phyloP scores from a whole-genome alignment of 2,329 filamentous ascomycete species.

The Arthrobotrys iridis region DNA sequence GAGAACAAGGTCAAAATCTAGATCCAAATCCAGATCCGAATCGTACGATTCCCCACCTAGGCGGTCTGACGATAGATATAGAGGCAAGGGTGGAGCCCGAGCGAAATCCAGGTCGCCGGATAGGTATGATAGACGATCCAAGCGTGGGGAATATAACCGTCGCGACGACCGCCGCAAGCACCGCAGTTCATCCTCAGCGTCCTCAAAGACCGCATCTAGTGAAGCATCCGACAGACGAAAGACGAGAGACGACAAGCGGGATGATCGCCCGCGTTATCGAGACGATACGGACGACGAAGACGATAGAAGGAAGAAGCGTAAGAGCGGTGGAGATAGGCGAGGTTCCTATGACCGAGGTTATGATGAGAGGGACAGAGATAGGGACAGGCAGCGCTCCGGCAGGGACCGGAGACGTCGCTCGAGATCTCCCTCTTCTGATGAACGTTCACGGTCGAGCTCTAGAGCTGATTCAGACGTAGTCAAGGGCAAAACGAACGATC shows the following conservation, averaged over 20 bases:
- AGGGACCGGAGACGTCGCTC: conserved; percentile 42
- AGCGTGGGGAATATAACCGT: conserved; percentile 24
- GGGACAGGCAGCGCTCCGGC: conserved; percentile 32
- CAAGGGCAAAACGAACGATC: conserved; percentile 44
- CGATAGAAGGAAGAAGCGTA: conserved; percentile 32
- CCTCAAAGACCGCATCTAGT: conserved; percentile 56
- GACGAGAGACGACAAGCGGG: conserved; percentile 19
- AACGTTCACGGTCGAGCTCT: conserved; percentile 51
- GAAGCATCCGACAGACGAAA: conserved; percentile 39
- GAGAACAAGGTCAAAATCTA: conserved; percentile 54
- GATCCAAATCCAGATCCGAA: conserved; percentile 59
- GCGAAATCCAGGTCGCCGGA: conserved; percentile 52
- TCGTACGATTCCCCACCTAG: conserved; percentile 58
- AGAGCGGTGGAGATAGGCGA: conserved; percentile 25
- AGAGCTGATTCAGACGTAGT: conserved; percentile 48
- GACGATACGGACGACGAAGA: conserved; percentile 38
- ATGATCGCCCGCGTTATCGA: conserved; percentile 37
- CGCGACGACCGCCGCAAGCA: conserved; percentile 46
- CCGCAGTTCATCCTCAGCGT: conserved; percentile 41
- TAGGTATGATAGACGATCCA: conserved; percentile 39
- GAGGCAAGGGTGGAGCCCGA: conserved; percentile 57
- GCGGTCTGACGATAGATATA: conserved; percentile 59
- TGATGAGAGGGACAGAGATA: conserved; percentile 33
- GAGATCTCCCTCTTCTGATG: conserved; percentile 49
- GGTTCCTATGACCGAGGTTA: conserved; percentile 29